phyloP scores from a whole-genome alignment of 768 basidiomycete genomes.

The Pleurotus tuber-regium region DNA sequence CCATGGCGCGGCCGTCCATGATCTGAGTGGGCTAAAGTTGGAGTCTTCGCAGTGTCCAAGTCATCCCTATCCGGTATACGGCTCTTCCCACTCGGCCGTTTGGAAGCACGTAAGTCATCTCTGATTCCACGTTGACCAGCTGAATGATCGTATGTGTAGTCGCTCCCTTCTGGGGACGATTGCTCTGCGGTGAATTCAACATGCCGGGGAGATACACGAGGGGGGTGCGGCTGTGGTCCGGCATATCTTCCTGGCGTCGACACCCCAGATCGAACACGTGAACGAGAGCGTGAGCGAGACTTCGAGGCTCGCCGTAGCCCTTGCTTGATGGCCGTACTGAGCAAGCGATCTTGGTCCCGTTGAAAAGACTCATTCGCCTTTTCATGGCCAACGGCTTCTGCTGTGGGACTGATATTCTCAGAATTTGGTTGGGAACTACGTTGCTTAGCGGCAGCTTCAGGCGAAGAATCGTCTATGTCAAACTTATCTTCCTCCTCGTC shows the following conservation, averaged over 20 bases:
- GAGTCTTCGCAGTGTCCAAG: constrained; percentile 54
- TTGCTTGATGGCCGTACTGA: constrained; percentile 24
- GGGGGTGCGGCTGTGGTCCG: constrained; percentile 48
- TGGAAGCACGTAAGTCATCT: constrained; percentile 29
- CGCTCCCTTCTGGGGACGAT: constrained; percentile 24
- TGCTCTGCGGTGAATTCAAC: constrained; percentile 43
- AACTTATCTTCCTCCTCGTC: constrained; percentile 77
- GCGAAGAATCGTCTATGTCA: constrained; percentile 91
- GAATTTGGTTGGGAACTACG: constrained; percentile 11
- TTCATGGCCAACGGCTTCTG: constrained; percentile 19
- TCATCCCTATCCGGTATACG: constrained; percentile 67
- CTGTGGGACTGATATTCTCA: constrained; percentile 16
- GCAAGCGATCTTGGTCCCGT: constrained; percentile 24
- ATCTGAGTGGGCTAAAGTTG: constrained; percentile 44
- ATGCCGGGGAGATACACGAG: constrained; percentile 43
- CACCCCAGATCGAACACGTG: constrained; percentile 52
- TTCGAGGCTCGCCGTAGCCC: constrained; percentile 29
- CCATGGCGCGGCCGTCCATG: constrained; percentile 26
- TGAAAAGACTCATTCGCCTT: constrained; percentile 29
- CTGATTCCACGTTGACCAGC: constrained; percentile 28
- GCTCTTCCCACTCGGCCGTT: constrained; percentile 42
- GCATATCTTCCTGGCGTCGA: constrained; percentile 63
- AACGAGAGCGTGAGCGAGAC: constrained; percentile 43
- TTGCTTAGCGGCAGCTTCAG: constrained; percentile 38
- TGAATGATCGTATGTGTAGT: constrained; percentile 39